phyloP scores from a whole-genome alignment of 768 basidiomycete genomes.

The Rossbeevera mucosa region DNA sequence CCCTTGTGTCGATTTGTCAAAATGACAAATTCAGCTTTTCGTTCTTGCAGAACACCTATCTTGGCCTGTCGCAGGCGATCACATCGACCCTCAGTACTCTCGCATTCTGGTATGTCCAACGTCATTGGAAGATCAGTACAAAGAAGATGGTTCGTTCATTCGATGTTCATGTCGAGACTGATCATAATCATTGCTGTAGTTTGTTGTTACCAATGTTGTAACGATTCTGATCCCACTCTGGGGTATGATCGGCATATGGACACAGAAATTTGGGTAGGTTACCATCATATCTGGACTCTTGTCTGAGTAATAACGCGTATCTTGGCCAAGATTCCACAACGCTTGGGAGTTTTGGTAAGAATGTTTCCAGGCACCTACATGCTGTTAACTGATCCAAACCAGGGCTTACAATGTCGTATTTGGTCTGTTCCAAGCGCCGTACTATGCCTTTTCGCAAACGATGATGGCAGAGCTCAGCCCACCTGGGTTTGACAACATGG shows the following conservation, averaged over 20 bases:
- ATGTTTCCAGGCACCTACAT: neutral
- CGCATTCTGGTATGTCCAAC: constrained; percentile 82
- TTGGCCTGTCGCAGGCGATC: constrained; percentile 70
- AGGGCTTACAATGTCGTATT: constrained; percentile 80
- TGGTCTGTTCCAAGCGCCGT: constrained; percentile 81
- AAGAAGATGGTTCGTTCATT: constrained; percentile 64
- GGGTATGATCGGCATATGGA: constrained; percentile 88
- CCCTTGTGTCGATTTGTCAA: constrained; percentile 70
- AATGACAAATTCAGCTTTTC: constrained; percentile 79
- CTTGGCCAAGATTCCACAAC: constrained; percentile 57
- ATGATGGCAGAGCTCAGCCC: constrained; percentile 90
- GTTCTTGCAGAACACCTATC: constrained; percentile 76
- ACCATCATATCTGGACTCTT: neutral
- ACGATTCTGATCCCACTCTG: constrained; percentile 77
- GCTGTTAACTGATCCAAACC: neutral
- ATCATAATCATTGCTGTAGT: constrained; percentile 37
- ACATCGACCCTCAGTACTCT: constrained; percentile 70
- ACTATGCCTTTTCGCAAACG: constrained; percentile 81
- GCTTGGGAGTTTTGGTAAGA: constrained; percentile 82
- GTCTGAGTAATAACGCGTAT: constrained; percentile 1
- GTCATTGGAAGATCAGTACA: constrained; percentile 70
- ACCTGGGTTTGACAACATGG: constrained; percentile 83
- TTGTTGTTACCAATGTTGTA: constrained; percentile 70
- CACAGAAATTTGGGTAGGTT: constrained; percentile 60
- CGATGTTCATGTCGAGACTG: neutral